Base-by-base conservation (phyloP, 2,329 filamentous ascomycete genomes). In the Fonsecaea erecta region DNA sequence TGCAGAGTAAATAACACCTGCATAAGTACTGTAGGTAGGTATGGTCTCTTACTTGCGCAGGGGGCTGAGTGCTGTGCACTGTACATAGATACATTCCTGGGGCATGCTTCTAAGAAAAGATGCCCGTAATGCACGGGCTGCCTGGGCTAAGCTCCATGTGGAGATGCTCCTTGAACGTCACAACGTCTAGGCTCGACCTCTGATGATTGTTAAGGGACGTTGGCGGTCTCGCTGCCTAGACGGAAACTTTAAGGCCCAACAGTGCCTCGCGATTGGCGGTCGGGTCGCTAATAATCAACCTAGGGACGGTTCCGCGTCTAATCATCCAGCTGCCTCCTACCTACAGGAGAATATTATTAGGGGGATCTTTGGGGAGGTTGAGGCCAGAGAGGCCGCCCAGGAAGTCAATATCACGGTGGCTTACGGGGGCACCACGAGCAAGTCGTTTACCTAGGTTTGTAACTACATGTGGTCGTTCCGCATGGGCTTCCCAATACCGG, bases 21-120 rank as follows among this genome's bases (percentile, higher is more conserved):
- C n/a, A n/a, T n/a, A n/a, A n/a, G n/a, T 37, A 9, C 30, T 32
- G 9, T 9, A 32, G 4, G 30, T 37, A 37, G 35, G 8, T 12
- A 37, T 12, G 11, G 14, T n/a, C 18, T 12, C 32, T 14, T 57
- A 18, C 24, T 54, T n/a, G 26, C 24, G 53, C 53, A 56, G 34
- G 53, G 53, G 53, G 28, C 9, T 24, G 37, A n/a, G 30, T 52
- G 26, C 21, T 46, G 28, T 7, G 30, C 7, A 26, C 16, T 59
- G 56, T 35, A 59, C 26, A 16, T 5, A 24, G 18, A 40, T 52
- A 30, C 28, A 7, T 34, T 55, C 52, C 59, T 18, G 26, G 54
- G 34, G 18, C 37, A 24, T 46, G 32, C 37, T 58, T 53, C 58
- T 60, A 60, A 60, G 30, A 53, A 60, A 60, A 60, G 58, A 40